Base-by-base conservation (phyloP, 2,329 filamentous ascomycete species). In the Sclerotinia sclerotiorum region DNA sequence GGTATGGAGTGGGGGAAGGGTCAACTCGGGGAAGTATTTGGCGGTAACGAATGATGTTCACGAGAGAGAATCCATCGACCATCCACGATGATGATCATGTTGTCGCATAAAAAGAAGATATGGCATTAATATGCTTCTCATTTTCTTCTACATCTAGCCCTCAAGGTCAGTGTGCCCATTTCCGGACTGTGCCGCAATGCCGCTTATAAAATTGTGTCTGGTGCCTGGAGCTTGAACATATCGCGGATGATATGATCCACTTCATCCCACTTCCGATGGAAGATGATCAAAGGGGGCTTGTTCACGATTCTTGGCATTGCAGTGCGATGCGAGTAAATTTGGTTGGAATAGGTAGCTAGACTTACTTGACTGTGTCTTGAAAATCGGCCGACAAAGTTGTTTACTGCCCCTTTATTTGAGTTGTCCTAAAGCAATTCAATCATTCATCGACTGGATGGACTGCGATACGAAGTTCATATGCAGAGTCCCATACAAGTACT, bases 161-260 rank as follows among this genome's bases (percentile, higher is more conserved):
- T 19, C 27, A 61, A 29, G 21, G 42, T 29, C 29, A 29, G 21
- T 48, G 42, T 32, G 17, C 42, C 42, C 42, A 21, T 19, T 21
- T 27, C 39, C 24, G 21, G 29, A 29, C 46, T 44, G 46, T 51
- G 61, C 61, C 61, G 48, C n/a, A 11, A 13, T 21, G 32, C 46
- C 48, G 15, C 32, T 35, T 57, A 21, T 24, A 51, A 63, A 63
- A 11, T 15, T 32, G 44, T 49, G 2, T 32, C 62, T 65, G 49
- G 35, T 56, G 62, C 62, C 62, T 56, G 24, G 17, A 55, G 39
- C 51, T 44, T 65, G 52, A 55, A 24, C 51, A 44, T 19, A 44
- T 65, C 19, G 51, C 19, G 51, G 6, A 35, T 65, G 57, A 51
- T 35, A 3, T 17, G 29, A 24, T 1, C 58, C 58, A 49, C 21